These are phyloP conservation scores for Austroboletus eburneus DNA, from an alignment of 768 basidiomycete genomes.

Conservation along the genomic window DNA sequence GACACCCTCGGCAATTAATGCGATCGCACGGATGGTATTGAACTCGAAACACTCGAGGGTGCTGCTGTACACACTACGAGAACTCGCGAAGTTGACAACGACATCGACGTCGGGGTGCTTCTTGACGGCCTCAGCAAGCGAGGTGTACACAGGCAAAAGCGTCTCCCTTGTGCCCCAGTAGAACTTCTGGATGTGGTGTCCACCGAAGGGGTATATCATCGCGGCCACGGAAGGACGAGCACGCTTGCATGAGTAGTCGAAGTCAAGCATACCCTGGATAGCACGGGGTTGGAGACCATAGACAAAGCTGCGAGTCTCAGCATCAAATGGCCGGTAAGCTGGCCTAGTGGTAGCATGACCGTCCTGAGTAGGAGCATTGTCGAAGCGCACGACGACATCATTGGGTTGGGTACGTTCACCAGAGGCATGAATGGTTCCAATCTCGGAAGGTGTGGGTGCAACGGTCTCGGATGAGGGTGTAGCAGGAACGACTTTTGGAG, in stretches of 20 bases:
- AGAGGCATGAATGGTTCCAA: conserved; percentile 72
- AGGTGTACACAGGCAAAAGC: conserved; percentile 94
- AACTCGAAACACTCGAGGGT: conserved; percentile 85
- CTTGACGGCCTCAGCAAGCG: conserved; percentile 81
- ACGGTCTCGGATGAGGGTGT: conserved; percentile 32
- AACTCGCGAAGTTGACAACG: conserved; percentile 96
- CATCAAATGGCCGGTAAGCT: conserved; percentile 89
- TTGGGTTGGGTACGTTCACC: conserved; percentile 80
- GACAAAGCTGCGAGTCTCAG: conserved; percentile 91
- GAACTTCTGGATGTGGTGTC: conserved; percentile 99
- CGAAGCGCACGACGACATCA: conserved; percentile 91
- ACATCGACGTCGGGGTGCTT: conserved; percentile 98
- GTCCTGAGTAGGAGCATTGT: conserved; percentile 31
- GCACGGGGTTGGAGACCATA: conserved; percentile 99
- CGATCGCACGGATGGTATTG: conserved; percentile 50
- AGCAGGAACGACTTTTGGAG: conserved; percentile 27
- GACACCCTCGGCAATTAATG: conserved; percentile 97
- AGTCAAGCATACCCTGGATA: conserved; percentile 98
- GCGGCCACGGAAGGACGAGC: conserved; percentile 89
- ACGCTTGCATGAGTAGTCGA: conserved; percentile 97
- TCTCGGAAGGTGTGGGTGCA: conserved; percentile 39
- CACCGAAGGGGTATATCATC: conserved; percentile 99
- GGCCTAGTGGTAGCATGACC: conserved; percentile 52
- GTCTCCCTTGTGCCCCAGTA: conserved; percentile 99
- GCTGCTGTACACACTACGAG: conserved; percentile 89